Conservation (phyloP, 2,329 filamentous ascomycete species). For the Balansia obtecta region DNA sequence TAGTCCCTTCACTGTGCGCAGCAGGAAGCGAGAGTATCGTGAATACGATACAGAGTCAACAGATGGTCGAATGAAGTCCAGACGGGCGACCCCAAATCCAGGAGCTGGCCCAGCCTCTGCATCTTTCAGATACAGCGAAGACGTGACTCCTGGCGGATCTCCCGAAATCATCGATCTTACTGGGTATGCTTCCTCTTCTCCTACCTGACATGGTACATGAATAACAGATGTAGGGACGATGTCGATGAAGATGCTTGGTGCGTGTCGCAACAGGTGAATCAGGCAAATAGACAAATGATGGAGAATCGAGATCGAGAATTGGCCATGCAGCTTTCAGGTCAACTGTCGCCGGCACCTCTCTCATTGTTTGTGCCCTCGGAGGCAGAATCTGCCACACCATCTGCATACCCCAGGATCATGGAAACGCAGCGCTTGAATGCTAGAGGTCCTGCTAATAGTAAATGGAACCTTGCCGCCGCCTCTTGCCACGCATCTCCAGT, state of each 20-base stretch:
- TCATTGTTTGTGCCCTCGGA: not conserved
- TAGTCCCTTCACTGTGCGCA: slow-evolving; percentile 14
- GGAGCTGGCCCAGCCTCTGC: not conserved
- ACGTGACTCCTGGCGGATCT: slow-evolving; percentile 3
- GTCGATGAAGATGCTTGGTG: slow-evolving; percentile 16
- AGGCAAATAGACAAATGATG: slow-evolving; percentile 20
- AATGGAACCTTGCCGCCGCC: not conserved
- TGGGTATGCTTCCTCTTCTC: slow-evolving; percentile 17
- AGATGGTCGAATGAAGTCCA: slow-evolving; percentile 18
- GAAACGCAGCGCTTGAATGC: slow-evolving; percentile 13
- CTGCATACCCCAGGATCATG: slow-evolving; percentile 19
- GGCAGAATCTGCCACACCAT: not conserved
- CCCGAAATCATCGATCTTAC: slow-evolving; percentile 29
- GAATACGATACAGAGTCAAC: slow-evolving; percentile 9
- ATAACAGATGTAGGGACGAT: slow-evolving; percentile 16
- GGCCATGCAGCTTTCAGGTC: slow-evolving; percentile 16
- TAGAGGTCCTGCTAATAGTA: not conserved
- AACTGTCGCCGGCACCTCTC: not conserved
- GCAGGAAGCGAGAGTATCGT: slow-evolving; percentile 17
- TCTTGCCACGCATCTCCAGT: not conserved
- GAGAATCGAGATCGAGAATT: slow-evolving; percentile 16
- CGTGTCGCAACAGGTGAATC: slow-evolving; percentile 23
- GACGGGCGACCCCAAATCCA: slow-evolving; percentile 17
- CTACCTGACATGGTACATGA: not conserved
- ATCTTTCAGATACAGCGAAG: not conserved